A percentile compares a stretch with the other conserved stretches of the same genome.
Conservation (phyloP, 441 rosid genomes). For the Kokia cookei region DNA sequence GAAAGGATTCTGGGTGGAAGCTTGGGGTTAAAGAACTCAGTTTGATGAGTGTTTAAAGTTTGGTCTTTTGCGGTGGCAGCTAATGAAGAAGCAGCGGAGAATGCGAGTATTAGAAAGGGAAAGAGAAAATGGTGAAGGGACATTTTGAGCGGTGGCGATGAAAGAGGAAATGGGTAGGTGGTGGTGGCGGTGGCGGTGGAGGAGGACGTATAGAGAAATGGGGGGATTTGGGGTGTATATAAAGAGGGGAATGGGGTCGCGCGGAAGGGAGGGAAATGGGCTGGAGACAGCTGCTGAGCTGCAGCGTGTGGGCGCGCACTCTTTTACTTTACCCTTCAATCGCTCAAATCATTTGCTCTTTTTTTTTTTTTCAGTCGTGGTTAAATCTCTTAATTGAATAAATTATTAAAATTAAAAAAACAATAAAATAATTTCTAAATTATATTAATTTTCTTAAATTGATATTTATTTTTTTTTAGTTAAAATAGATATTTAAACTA, state of each 20-base stretch:
- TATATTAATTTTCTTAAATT: too few species aligned
- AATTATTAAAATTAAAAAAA: too few species aligned
- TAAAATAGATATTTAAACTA: too few species aligned
- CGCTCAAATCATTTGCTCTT: neutral
- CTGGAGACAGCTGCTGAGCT: constrained; percentile 69
- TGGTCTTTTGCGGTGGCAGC: constrained; percentile 12
- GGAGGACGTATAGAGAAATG: neutral
- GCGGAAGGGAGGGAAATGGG: constrained; percentile 17
- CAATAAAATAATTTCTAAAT: too few species aligned
- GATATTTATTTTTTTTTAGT: too few species aligned
- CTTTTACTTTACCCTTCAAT: neutral
- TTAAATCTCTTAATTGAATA: too few species aligned
- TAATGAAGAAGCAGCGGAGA: constrained; percentile 1
- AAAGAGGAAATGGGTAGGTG: neutral
- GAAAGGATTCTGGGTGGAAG: constrained; percentile 47
- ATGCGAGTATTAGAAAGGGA: neutral
- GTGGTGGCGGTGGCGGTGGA: neutral
- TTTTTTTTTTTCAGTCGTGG: neutral
- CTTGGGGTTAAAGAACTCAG: constrained; percentile 42
- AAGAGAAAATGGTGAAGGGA: constrained; percentile 6
- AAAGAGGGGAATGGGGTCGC: constrained; percentile 14
- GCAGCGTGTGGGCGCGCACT: constrained; percentile 36
- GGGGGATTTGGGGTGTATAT: constrained; percentile 13
- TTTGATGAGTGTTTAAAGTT: constrained; percentile 29
- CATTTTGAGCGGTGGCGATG: neutral